Evolutionary conservation across 73 alveolate species (phyloP).

Genomic region (Loxodes magnus): DNA sequence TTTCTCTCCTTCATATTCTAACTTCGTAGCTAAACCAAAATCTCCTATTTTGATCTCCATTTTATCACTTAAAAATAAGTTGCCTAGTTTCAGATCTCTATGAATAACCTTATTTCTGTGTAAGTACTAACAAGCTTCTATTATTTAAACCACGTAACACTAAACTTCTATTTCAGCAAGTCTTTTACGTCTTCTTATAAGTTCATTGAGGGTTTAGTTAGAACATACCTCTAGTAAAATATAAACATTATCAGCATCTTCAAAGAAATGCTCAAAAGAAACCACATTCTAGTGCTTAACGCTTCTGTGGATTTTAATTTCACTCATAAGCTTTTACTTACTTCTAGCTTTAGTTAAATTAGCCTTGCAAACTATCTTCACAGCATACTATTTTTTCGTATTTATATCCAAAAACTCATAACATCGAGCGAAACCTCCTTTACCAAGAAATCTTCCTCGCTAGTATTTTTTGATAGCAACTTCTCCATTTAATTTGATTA

Average conservation of each 20-base stretch:
- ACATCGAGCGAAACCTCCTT: slow-evolving; percentile 95
- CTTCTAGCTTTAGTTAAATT: slow-evolving; percentile 80
- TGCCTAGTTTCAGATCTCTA: slow-evolving; percentile 69
- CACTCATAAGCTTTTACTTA: slow-evolving; percentile 84
- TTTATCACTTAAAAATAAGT: slow-evolving; percentile 44
- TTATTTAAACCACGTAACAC: slow-evolving; percentile 73
- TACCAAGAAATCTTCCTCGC: slow-evolving; percentile 70
- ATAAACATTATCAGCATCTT: slow-evolving; percentile 84
- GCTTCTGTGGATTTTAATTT: slow-evolving; percentile 90
- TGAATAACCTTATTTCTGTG: slow-evolving; percentile 58
- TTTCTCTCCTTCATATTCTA: slow-evolving; percentile 57
- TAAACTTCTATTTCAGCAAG: slow-evolving; percentile 87
- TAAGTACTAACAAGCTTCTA: slow-evolving; percentile 60
- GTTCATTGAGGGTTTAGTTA: slow-evolving; percentile 69
- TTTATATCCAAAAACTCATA: slow-evolving; percentile 67
- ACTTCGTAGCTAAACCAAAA: slow-evolving; percentile 56
- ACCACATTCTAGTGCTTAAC: slow-evolving; percentile 82
- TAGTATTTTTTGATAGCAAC: slow-evolving; percentile 29
- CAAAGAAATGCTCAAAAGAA: slow-evolving; percentile 93
- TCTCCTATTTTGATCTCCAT: slow-evolving; percentile 69
- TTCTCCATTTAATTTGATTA: slow-evolving; percentile 29
- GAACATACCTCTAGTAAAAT: slow-evolving; percentile 84
- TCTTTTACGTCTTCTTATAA: slow-evolving; percentile 80
- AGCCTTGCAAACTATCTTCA: slow-evolving; percentile 78
- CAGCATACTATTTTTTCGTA: slow-evolving; percentile 58